Percentiles rank a stretch among this genome's conserved stretches.
phyloP scores from a whole-genome alignment of 805 yeast genomes.

The Scheffersomyces ergatensis region DNA sequence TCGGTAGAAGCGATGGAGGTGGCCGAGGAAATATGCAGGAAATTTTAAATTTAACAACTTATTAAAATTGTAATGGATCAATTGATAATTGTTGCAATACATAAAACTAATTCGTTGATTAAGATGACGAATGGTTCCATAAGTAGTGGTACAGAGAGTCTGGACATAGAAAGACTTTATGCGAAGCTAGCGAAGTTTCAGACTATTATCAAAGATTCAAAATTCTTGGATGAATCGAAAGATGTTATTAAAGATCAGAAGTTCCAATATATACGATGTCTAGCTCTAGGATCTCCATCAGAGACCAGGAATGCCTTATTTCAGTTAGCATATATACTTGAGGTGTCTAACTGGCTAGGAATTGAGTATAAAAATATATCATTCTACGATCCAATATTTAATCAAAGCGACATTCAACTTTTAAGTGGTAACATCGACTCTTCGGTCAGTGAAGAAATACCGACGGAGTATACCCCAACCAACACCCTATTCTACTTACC shows the following conservation, averaged over 20 bases:
- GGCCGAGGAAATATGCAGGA: too few species aligned
- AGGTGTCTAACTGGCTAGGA: conserved; percentile 26
- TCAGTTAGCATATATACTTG: conserved; percentile 61
- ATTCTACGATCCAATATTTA: conserved; percentile 66
- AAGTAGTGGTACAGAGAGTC: too few species aligned
- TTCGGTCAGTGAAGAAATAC: conserved; percentile 14
- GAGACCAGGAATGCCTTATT: conserved; percentile 58
- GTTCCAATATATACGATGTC: conserved; percentile 49
- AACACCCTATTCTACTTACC: conserved; percentile 60
- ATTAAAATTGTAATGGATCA: too few species aligned
- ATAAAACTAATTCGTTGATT: too few species aligned
- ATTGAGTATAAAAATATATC: conserved; percentile 30
- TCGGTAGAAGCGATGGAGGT: too few species aligned
- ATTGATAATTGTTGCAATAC: too few species aligned
- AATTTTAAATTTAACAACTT: too few species aligned
- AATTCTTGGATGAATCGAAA: conserved; percentile 23
- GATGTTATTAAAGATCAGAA: conserved; percentile 1
- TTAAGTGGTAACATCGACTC: conserved; percentile 11
- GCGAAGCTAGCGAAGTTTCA: conserved; percentile 2
- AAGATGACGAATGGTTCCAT: too few species aligned
- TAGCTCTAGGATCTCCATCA: conserved; percentile 70
- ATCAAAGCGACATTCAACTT: conserved; percentile 38
- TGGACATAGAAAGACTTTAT: too few species aligned
- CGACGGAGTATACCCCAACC: conserved; percentile 1
- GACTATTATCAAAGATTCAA: conserved; percentile 12